Base-by-base conservation (phyloP, 768 basidiomycete species). In the Lactarius trivialis region DNA sequence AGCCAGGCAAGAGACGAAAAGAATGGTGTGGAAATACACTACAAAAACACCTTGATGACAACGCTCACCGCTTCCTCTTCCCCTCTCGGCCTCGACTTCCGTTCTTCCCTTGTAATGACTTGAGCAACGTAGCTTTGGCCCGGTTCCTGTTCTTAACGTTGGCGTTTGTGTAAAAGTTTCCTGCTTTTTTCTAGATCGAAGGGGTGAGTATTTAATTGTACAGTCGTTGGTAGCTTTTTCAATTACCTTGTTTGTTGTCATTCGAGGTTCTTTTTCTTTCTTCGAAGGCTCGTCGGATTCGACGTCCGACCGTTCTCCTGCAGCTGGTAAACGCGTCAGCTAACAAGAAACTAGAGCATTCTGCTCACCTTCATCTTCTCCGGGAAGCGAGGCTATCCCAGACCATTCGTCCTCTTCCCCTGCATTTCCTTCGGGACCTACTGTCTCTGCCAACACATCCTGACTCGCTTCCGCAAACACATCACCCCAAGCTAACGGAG, bases 91-190 rank as follows among this genome's bases (percentile, higher is more conserved):
- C 60, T 32, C 49, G 58, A 36, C n/a, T n/a, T 28, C 54, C 65
- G 41, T 56, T 58, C 60, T 63, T 63, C 43, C 58, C 58, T 62
- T 57, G 60, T 17, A 85, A 70, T 11, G 82, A 77, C 70, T 82
- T 83, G 73, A 88, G 75, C 54, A 87, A 67, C 26, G 81, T 79
- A 24, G 83, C 79, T 69, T 86, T 88, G 52, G 75, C 74, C 36
- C 89, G 84, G 65, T 84, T 91, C 73, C 88, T 92, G 74, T 92
- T 93, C 78, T 93, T 93, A 65, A 93, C 90, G 65, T 93, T 93
- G 5, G 88, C 82, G 43, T 72, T 80, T 3, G 86, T 83, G 77
- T 91, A 97, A 77, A 93, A 98, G 76, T 98, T 98, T 60, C 81
- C 79, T 11, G 91, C 84, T 75, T 91, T 93, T 78, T 85, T 88